Conservation (phyloP, 768 basidiomycete genomes). For the Russula griseocarnosa region DNA sequence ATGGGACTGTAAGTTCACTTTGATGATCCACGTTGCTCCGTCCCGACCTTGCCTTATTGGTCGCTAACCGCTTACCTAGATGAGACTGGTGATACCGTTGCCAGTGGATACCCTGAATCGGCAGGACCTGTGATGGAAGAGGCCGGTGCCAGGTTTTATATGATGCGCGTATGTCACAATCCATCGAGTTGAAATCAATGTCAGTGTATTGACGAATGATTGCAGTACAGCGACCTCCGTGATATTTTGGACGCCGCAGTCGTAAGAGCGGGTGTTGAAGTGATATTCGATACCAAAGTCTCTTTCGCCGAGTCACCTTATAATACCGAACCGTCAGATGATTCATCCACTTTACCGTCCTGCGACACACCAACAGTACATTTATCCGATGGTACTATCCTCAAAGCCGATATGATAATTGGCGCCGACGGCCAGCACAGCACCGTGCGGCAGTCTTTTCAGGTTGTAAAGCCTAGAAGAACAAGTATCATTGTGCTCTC, state of each 20-base stretch:
- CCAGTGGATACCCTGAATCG: constrained; percentile 15
- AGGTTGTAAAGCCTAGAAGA: constrained; percentile 3
- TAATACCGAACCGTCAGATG: neutral
- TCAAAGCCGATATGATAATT: constrained; percentile 28
- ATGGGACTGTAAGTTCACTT: constrained; percentile 22
- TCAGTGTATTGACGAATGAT: neutral
- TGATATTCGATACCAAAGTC: constrained; percentile 20
- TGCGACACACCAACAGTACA: constrained; percentile 14
- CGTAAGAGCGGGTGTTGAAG: constrained; percentile 20
- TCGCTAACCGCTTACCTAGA: neutral
- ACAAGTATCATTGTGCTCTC: constrained; percentile 19
- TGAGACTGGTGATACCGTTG: constrained; percentile 15
- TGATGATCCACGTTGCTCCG: neutral
- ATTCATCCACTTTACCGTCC: neutral
- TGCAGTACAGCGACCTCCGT: constrained; percentile 24
- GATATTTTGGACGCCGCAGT: constrained; percentile 23
- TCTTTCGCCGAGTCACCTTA: constrained; percentile 8
- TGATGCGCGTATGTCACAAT: constrained; percentile 18
- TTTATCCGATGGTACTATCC: constrained; percentile 22
- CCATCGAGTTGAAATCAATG: neutral
- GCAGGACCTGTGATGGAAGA: constrained; percentile 16
- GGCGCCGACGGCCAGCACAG: constrained; percentile 29
- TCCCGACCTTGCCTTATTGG: neutral
- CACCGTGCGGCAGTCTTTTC: constrained; percentile 17
- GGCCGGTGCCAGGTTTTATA: constrained; percentile 13